Base-by-base conservation (phyloP, 2,329 filamentous ascomycete species). In the Arthrobotrys conoides region DNA sequence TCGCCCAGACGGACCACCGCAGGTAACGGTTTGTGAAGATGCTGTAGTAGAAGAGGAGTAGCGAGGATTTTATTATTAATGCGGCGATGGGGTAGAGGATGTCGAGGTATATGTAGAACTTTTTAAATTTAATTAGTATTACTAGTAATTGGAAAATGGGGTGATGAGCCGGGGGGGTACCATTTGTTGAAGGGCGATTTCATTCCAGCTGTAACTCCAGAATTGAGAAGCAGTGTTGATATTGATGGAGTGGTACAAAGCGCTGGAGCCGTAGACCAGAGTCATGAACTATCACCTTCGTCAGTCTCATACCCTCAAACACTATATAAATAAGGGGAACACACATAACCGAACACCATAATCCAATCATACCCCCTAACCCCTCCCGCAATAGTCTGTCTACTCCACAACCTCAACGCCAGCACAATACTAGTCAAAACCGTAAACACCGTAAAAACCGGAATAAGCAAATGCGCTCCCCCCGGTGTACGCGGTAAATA, bases 321-420 rank as follows among this genome's bases (percentile, higher is more conserved):
- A 18, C 9, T 44, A 44, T n/a, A n/a, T 44, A 18, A 4, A 8
- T 30, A 30, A 30, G 16, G 3, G 3, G 2, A 46, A 66, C 66
- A 57, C 69, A 79, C 76, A 64, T 72, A 79, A 36, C 76, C 76
- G 14, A 67, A 18, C 51, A 79, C 76, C 65, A 79, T 79, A 27
- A 75, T 55, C 76, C 76, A 79, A 46, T 79, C 76, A 20, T 73
- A 79, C 3, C 44, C 48, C 30, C 66, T 69, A 14, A 79, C 66
- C n/a, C 71, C 76, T 0, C 76, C 69, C 6, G 71, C 76, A 44
- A 79, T 75, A 10, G 66, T 57, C 48, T 75, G 65, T 5, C 76
- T 48, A 12, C 70, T 75, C 65, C 66, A 79, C 6, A 79, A 46
- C 16, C 76, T 64, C 16, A 79, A 36, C 30, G 30, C 70, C 18